phyloP scores from a whole-genome alignment of 2,329 filamentous ascomycete species.

The Aspergillus sp. region DNA sequence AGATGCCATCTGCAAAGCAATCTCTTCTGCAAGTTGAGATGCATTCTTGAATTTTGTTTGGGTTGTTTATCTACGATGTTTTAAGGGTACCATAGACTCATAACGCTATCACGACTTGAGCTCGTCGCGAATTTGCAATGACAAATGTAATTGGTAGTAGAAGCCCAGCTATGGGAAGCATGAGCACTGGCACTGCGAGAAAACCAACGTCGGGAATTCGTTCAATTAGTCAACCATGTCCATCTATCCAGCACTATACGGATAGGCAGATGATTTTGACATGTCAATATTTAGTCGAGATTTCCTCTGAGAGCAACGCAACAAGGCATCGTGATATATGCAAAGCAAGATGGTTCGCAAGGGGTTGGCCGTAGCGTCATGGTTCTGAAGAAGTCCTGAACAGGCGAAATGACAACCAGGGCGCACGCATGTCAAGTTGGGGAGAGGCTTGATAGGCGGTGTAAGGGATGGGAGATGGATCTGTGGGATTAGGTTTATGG shows the following conservation, averaged over 20 bases:
- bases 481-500: background rate
- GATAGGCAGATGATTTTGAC: background rate
- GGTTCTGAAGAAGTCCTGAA: background rate
- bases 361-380: background rate
- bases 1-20: background rate
- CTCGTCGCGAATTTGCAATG: too few species aligned
- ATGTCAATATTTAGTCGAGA: background rate
- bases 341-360: background rate
- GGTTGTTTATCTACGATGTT: too few species aligned
- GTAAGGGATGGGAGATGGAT: constrained; percentile 14
- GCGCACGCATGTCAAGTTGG: background rate
- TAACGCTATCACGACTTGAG: too few species aligned
- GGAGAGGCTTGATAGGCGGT: constrained; percentile 4
- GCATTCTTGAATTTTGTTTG: background rate
- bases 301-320: too few species aligned
- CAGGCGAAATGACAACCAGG: background rate
- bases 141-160: too few species aligned
- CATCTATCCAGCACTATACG: too few species aligned
- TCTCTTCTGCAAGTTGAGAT: background rate
- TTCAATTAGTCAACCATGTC: too few species aligned
- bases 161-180: too few species aligned
- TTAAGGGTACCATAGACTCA: too few species aligned
- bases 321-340: background rate
- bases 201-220: too few species aligned
- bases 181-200: too few species aligned